Evolutionary conservation across 2,329 filamentous ascomycete genomes (phyloP).

Genomic region (Microdochium paspali): DNA sequence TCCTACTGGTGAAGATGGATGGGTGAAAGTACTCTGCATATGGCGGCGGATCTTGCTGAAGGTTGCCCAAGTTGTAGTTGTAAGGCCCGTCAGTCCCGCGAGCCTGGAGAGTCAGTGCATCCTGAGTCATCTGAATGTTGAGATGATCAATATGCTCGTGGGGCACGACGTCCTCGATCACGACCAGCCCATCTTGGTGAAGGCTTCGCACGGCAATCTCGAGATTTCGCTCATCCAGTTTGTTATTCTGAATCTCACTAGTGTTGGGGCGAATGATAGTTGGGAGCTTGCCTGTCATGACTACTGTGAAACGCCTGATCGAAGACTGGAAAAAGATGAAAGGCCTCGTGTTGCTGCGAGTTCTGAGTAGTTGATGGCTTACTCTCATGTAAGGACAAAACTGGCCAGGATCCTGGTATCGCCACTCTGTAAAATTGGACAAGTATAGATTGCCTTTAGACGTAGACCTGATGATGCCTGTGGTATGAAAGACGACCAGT

Average conservation of each 20-base stretch:
- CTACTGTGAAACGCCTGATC: not conserved
- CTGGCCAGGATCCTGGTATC: too few species aligned
- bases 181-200: constrained; percentile 44
- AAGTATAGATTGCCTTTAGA: too few species aligned
- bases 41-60: constrained; percentile 51
- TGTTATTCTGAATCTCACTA: constrained; percentile 25
- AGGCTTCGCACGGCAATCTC: constrained; percentile 43
- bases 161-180: constrained; percentile 42
- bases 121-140: constrained; percentile 49
- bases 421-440: too few species aligned
- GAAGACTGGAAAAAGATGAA: not conserved
- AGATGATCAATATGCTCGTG: constrained; percentile 41
- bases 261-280: constrained; percentile 17
- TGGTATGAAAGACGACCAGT: too few species aligned
- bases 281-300: constrained; percentile 2
- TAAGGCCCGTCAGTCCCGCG: constrained; percentile 45
- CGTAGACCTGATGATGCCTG: too few species aligned
- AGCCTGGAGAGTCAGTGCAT: constrained; percentile 40
- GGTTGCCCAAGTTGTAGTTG: constrained; percentile 54
- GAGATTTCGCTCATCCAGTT: constrained; percentile 37
- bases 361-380: not conserved
- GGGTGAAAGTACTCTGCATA: constrained; percentile 36
- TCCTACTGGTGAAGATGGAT: constrained; percentile 43
- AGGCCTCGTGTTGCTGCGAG: not conserved
- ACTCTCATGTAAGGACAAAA: too few species aligned